A percentile compares a stretch with the other conserved stretches of the same genome.
These are phyloP conservation scores for Crepidotus sp. DNA, from an alignment of 1,284 basidiomycete species.

Conservation along the genomic window DNA sequence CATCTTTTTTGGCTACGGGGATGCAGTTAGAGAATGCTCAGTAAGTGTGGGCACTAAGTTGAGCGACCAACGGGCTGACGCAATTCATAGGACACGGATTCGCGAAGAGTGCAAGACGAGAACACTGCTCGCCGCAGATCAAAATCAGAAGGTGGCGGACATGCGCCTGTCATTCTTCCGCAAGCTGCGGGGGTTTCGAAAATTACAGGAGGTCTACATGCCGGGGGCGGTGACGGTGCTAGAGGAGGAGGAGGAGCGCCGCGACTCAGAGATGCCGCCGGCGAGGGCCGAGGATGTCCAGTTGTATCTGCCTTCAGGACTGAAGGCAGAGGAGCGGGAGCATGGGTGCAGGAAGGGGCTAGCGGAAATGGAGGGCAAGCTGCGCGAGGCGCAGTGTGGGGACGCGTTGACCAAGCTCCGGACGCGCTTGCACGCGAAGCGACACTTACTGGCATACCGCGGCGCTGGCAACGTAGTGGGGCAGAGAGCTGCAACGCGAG, in stretches of 20 bases:
- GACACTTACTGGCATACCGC: constrained; percentile 11
- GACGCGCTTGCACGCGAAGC: constrained; percentile 11
- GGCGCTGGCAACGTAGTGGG: constrained; percentile 16
- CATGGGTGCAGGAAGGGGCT: not conserved
- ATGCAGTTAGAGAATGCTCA: constrained; percentile 4
- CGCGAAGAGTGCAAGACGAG: not conserved
- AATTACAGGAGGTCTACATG: constrained; percentile 12
- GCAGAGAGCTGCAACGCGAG: constrained; percentile 5
- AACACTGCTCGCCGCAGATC: not conserved
- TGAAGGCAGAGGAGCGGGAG: not conserved
- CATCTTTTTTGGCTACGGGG: constrained; percentile 2
- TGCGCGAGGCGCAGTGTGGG: not conserved
- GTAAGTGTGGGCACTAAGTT: not conserved
- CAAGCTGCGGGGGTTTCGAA: constrained; percentile 3
- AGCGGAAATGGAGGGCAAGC: constrained; percentile 4
- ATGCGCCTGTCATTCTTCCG: constrained; percentile 1
- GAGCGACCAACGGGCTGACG: not conserved
- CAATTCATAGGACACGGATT: not conserved
- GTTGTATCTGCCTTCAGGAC: constrained; percentile 4
- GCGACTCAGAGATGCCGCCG: not conserved
- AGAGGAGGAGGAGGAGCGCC: not conserved
- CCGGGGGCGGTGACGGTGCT: not conserved
- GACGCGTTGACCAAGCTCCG: constrained; percentile 2
- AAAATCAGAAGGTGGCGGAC: not conserved
- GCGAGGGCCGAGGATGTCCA: not conserved